Base-by-base conservation (phyloP, 208 protist species). In the Balamuthia mandrillaris region DNA sequence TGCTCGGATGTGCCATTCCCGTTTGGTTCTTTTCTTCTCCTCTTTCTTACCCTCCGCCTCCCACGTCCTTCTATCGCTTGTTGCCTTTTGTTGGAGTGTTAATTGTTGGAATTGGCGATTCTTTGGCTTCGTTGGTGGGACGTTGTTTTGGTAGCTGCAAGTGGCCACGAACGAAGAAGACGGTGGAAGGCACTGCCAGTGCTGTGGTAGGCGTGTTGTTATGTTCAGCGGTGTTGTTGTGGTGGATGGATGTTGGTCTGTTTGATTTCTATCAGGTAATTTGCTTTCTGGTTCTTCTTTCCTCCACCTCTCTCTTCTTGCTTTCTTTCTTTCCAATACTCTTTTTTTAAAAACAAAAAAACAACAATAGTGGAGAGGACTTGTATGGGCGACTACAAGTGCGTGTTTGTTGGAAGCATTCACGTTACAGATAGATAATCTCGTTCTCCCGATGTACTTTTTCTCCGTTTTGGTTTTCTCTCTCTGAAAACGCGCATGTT, bases 381-480 rank as follows among this genome's bases (percentile, higher is more conserved):
- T 54, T 35, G 68, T 45, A 10, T 78, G 68, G 68, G 68, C 61
- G 29, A 39, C 47, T 18, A 47, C 1, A 6, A 49, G 61, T 33
- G 68, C 31, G 24, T 47, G 42, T 35, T 31, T 78, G 37, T 24
- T 78, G 68, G 68, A 78, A 45, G 68, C 68, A 24, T 47, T 54
- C 68, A 78, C 68, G 44, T 44, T 45, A 45, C 68, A 78, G 68
- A 78, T 78, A n/a, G 68, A 78, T 45, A 78, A 78, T 18, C 68
- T 78, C 27, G 45, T 35, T 12, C 42, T 78, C 7, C 68, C 68
- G n/a, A 39, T 54, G 44, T 78, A 78, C 44, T 24, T 35, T 45
- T 78, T 56, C 16, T 39, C 68, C 35, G 45, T 78, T n/a, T 21
- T 78, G 24, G 33, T 39, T 45, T 54, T 78, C 68, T 47, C 68